A percentile compares a stretch with the other conserved stretches of the same genome.
phyloP scores from a whole-genome alignment of 169 alveolate species.

The Plasmodium inui region DNA sequence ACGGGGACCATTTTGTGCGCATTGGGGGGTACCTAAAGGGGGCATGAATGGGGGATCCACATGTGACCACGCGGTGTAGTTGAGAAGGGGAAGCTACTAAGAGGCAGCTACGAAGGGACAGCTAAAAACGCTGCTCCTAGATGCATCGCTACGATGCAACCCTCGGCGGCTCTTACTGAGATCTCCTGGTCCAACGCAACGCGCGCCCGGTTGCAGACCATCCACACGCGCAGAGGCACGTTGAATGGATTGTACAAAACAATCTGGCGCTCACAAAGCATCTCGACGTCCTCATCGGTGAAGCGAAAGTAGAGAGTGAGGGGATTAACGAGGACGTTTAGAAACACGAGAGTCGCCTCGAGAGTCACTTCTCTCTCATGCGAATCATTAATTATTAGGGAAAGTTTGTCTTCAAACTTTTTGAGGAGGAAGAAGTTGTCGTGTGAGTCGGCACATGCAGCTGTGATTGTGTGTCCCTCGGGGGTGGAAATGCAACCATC shows the following conservation, averaged over 20 bases:
- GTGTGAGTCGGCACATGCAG: neutral
- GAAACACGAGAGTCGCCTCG: conserved; percentile 9
- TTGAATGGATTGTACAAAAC: conserved; percentile 56
- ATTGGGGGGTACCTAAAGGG: conserved; percentile 25
- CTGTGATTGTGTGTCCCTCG: neutral
- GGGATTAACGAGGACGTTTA: conserved; percentile 7
- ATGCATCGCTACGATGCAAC: neutral
- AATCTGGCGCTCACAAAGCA: conserved; percentile 19
- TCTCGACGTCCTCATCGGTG: conserved; percentile 2
- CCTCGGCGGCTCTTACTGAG: neutral
- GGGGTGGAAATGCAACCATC: neutral
- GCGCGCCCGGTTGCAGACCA: neutral
- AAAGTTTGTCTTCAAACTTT: conserved; percentile 19
- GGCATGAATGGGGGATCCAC: neutral
- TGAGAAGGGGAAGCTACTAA: neutral
- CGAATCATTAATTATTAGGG: neutral
- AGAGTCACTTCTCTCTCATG: conserved; percentile 5
- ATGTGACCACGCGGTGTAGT: neutral
- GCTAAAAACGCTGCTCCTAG: neutral
- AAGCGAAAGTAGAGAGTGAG: conserved; percentile 15
- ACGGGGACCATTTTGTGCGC: conserved; percentile 29
- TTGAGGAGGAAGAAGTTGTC: conserved; percentile 6
- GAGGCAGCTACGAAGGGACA: neutral
- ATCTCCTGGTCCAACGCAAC: neutral
- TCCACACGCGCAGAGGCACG: neutral